Percentiles rank a stretch among this genome's conserved stretches.
phyloP scores from a whole-genome alignment of 2,329 filamentous ascomycete species.

The Botrytis elliptica region DNA sequence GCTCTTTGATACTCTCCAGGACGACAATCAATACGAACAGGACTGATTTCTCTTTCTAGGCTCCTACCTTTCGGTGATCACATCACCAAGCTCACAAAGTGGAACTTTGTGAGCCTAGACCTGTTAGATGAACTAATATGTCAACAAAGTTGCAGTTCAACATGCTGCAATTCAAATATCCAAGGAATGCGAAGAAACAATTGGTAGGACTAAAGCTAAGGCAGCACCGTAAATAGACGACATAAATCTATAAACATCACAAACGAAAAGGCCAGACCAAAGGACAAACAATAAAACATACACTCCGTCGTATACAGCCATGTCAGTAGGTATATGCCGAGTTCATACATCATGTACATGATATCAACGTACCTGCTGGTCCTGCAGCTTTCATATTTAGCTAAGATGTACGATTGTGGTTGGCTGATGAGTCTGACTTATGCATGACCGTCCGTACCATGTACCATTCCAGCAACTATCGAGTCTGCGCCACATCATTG shows the following conservation, averaged over 20 bases:
- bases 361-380: not conserved
- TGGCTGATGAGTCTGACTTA: not conserved
- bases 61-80: not conserved
- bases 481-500: conserved; percentile 8
- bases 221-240: not conserved
- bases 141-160: not conserved
- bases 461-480: not conserved
- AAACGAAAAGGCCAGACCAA: not conserved
- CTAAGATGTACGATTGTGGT: not conserved
- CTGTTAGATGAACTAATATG: not conserved
- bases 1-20: not conserved
- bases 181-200: not conserved
- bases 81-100: not conserved
- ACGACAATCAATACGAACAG: not conserved
- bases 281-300: not conserved
- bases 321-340: not conserved
- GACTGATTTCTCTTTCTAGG: not conserved
- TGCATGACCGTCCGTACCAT: conserved; percentile 2
- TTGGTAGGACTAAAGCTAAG: not conserved
- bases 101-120: too few species aligned
- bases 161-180: not conserved
- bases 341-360: not conserved
- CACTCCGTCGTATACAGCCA: not conserved
- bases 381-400: conserved; percentile 15
- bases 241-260: not conserved